These are phyloP conservation scores for Erythrophleum fordii DNA, from an alignment of 306 rosid species.

Conservation along the genomic window DNA sequence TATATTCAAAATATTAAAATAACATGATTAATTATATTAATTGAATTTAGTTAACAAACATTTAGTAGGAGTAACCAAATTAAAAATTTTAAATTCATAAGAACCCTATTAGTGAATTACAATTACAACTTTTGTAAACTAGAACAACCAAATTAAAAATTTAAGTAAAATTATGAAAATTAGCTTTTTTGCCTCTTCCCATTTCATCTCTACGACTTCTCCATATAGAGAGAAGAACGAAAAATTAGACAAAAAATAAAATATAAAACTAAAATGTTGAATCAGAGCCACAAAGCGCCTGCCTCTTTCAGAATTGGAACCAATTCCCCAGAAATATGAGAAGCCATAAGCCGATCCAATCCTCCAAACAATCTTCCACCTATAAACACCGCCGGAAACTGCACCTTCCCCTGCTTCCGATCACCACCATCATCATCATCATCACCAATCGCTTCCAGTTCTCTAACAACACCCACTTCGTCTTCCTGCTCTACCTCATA, in stretches of 20 bases:
- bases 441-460: conserved; percentile 42
- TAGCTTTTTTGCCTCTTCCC: not conserved
- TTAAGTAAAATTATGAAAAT: not conserved
- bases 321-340: conserved; percentile 77
- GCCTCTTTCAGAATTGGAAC: conserved; percentile 67
- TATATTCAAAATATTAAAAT: too few relatives aligned
- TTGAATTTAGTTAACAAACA: not conserved
- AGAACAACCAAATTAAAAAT: not conserved
- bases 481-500: conserved; percentile 63
- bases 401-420: conserved; percentile 35
- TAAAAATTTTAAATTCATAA: not conserved
- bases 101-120: not conserved
- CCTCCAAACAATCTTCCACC: conserved; percentile 71
- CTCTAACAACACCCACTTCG: conserved; percentile 41
- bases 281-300: conserved; percentile 72
- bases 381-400: conserved; percentile 62
- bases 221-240: not conserved
- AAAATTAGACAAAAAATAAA: not conserved
- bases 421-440: not conserved
- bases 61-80: not conserved
- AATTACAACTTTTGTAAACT: not conserved
- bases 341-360: conserved; percentile 64
- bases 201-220: not conserved
- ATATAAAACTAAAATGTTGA: not conserved
- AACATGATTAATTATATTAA: not conserved